phyloP scores from a whole-genome alignment of 495 filamentous ascomycete species.

The Parathielavia appendiculata region DNA sequence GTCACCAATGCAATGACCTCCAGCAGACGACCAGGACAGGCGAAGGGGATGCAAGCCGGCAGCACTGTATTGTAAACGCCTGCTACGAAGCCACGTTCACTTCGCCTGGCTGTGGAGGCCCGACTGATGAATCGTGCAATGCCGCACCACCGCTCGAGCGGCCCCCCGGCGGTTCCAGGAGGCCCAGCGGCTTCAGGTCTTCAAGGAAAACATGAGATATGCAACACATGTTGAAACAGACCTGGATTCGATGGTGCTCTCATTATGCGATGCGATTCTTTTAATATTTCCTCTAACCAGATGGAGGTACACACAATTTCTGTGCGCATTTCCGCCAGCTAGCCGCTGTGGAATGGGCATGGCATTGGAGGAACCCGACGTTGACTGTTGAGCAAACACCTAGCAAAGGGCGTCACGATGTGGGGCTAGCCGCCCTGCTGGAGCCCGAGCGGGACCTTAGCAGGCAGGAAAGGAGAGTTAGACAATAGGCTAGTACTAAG shows the following conservation, averaged over 20 bases:
- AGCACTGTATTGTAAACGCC: slow-evolving; percentile 9
- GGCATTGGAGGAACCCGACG: no score
- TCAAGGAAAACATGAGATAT: neutral
- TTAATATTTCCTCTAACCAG: no score
- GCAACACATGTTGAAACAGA: neutral
- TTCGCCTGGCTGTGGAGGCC: slow-evolving; percentile 12
- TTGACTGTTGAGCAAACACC: no score
- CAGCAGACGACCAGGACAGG: neutral
- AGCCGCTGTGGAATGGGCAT: no score
- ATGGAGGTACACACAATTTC: neutral
- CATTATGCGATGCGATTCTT: no score
- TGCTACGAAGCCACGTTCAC: slow-evolving; percentile 14
- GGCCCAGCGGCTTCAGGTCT: slow-evolving; percentile 1
- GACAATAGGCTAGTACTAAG: no score
- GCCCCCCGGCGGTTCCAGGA: neutral
- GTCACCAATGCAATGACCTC: no score
- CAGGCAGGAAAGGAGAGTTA: no score
- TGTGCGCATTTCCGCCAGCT: no score
- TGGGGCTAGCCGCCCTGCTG: no score
- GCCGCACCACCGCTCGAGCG: slow-evolving; percentile 17
- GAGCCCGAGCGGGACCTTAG: no score
- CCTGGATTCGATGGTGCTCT: neutral
- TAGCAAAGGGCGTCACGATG: no score
- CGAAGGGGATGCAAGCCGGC: slow-evolving; percentile 3
- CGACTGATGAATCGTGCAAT: slow-evolving; percentile 15